phyloP scores from a whole-genome alignment of 805 yeast genomes.

The Pichia sporocuriosa region DNA sequence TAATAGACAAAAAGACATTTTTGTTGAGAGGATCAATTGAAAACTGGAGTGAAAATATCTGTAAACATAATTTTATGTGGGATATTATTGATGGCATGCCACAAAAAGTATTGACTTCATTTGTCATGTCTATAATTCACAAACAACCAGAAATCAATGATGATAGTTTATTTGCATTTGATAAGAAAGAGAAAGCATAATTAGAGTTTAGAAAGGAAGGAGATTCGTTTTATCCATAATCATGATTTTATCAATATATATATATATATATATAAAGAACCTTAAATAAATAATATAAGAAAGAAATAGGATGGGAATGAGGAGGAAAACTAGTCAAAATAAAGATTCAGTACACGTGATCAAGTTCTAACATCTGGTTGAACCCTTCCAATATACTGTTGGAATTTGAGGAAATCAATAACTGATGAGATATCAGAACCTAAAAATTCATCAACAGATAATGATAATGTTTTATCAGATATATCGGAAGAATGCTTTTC shows the following conservation, averaged over 20 bases:
- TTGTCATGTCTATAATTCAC: too few species aligned
- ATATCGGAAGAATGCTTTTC: slow-evolving; percentile 71
- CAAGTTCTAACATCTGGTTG: slow-evolving; percentile 87
- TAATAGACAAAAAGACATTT: too few species aligned
- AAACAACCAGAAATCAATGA: too few species aligned
- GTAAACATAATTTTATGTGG: too few species aligned
- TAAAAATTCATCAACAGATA: slow-evolving; percentile 63
- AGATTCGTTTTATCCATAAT: too few species aligned
- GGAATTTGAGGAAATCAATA: slow-evolving; percentile 60
- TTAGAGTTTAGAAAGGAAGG: too few species aligned
- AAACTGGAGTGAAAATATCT: too few species aligned
- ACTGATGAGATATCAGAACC: slow-evolving; percentile 55
- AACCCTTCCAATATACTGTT: slow-evolving; percentile 69
- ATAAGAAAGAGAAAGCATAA: not conserved
- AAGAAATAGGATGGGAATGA: not conserved
- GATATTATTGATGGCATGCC: too few species aligned
- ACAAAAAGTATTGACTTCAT: too few species aligned
- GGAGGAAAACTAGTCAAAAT: not conserved
- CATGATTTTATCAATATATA: too few species aligned
- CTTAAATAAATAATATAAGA: not conserved
- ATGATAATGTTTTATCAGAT: slow-evolving; percentile 35
- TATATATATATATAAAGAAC: not conserved
- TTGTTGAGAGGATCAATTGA: too few species aligned
- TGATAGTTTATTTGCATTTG: too few species aligned
- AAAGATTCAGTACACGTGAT: not conserved